Base-by-base conservation (phyloP, 1,284 basidiomycete species). In the Moesziomyces sp. region DNA sequence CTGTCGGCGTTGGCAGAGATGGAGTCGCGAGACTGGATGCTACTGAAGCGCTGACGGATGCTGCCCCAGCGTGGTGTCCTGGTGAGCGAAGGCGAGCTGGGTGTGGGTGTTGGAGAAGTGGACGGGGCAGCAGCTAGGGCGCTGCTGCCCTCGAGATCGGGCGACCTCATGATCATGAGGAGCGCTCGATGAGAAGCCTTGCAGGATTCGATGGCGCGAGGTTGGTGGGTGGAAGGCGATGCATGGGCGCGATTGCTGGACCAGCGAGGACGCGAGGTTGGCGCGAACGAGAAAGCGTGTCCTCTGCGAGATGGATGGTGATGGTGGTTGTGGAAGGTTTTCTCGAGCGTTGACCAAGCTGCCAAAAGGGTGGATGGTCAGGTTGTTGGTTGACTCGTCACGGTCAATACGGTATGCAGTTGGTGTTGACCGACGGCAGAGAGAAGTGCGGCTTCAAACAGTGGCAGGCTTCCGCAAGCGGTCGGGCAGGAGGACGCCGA, bases 31-130 rank as follows among this genome's bases (percentile, higher is more conserved):
- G 56, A 49, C 38, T 64, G 57, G 11, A 69, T 58, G 52, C 56
- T 57, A 59, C 65, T 74, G 71, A 74, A 64, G 6, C 71, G 58
- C 43, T 68, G 61, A 18, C 60, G 57, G 40, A 74, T 61, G 52
- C 57, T 69, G n/a, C 65, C 58, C 71, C 65, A 74, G 50, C 71
- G 35, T 21, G 65, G 70, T 4, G 63, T 58, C 38, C 43, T 52
- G 30, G 48, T 26, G 43, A 46, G 19, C 10, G 58, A 51, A 1
- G 65, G 47, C 19, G 66, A 58, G 46, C 42, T 46, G 3, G 42
- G 30, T 19, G 55, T 47, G 5, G 59, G 53, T 10, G 46, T 47
- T 19, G 51, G 50, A 34, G 64, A 35, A n/a, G 38, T n/a, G 10
- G 58, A 57, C 14, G 53, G 53, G 9, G 43, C n/a, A 11, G 43